A percentile compares a stretch with the other conserved stretches of the same genome.
phyloP scores from a whole-genome alignment of 2,329 filamentous ascomycete species.

The Paraphoma sp. region DNA sequence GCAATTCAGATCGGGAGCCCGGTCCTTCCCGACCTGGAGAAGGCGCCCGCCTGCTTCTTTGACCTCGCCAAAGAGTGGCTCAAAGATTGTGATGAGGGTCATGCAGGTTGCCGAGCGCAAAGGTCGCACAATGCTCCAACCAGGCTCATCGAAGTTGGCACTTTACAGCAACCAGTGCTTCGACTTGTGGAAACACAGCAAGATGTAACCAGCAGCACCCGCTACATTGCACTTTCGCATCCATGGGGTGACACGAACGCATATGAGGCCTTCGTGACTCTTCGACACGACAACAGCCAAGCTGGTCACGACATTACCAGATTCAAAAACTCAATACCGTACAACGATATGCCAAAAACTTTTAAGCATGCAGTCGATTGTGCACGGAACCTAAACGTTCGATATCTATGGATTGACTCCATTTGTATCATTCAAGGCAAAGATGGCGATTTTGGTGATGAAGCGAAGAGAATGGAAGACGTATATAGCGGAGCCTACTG shows the following conservation, averaged over 20 bases:
- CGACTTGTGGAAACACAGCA: slow-evolving; percentile 6
- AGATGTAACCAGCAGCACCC: background rate
- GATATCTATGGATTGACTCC: slow-evolving; percentile 34
- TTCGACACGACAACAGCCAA: background rate
- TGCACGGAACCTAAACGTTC: slow-evolving; percentile 15
- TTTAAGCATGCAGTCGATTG: slow-evolving; percentile 24
- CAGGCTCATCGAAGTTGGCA: slow-evolving; percentile 17
- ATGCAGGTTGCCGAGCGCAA: background rate
- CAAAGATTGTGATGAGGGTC: slow-evolving; percentile 7
- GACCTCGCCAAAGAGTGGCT: slow-evolving; percentile 13
- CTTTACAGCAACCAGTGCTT: background rate
- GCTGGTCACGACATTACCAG: background rate
- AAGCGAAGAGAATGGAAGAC: slow-evolving; percentile 26
- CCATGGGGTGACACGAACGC: slow-evolving; percentile 16
- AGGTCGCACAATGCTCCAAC: slow-evolving; percentile 5
- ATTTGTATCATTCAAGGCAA: slow-evolving; percentile 30
- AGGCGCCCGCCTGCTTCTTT: slow-evolving; percentile 5
- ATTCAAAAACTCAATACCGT: slow-evolving; percentile 7
- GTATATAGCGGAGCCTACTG: slow-evolving; percentile 25
- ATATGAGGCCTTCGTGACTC: slow-evolving; percentile 8
- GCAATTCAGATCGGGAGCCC: slow-evolving; percentile 20
- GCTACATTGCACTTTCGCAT: slow-evolving; percentile 21
- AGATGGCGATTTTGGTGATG: slow-evolving; percentile 22
- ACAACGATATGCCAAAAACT: slow-evolving; percentile 11
- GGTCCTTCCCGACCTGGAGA: slow-evolving; percentile 2